phyloP scores from a whole-genome alignment of 228 moss, liverwort and hornwort species.

The Sphagnum magellanicum region DNA sequence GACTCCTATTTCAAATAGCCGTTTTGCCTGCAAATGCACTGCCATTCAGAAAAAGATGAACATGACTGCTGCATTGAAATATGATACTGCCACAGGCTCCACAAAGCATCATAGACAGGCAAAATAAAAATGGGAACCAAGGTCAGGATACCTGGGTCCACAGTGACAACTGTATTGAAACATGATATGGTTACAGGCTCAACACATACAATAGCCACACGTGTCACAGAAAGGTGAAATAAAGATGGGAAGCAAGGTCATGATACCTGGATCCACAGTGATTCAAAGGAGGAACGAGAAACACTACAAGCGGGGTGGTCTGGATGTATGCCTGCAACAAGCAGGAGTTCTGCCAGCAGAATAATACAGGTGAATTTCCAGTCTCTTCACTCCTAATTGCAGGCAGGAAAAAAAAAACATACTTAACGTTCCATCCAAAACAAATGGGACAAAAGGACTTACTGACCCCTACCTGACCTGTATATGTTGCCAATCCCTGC shows the following conservation, averaged over 20 bases:
- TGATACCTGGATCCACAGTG: conserved; percentile 74
- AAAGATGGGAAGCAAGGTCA: background rate
- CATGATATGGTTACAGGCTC: too few relatives aligned
- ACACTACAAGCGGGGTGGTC: conserved; percentile 56
- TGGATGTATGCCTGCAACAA: conserved; percentile 85
- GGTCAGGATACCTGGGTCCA: conserved; percentile 61
- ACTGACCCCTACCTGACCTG: conserved; percentile 43
- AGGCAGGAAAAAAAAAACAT: too few relatives aligned
- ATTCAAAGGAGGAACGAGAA: conserved; percentile 67
- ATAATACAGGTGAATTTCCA: too few relatives aligned
- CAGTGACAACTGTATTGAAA: conserved; percentile 14
- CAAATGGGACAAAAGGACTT: background rate
- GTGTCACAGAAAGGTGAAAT: too few relatives aligned
- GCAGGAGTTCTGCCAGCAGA: conserved; percentile 57
- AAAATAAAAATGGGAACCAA: background rate
- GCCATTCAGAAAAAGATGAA: too few relatives aligned
- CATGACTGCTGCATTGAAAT: too few relatives aligned
- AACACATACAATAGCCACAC: too few relatives aligned
- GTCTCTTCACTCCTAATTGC: too few relatives aligned
- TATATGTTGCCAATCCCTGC: conserved; percentile 97
- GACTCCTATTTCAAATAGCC: conserved; percentile 73
- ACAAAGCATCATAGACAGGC: too few relatives aligned
- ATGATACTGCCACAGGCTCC: too few relatives aligned
- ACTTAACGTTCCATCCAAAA: too few relatives aligned
- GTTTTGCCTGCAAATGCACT: conserved; percentile 42